These are phyloP conservation scores for Teratosphaeria zuluensis DNA, from an alignment of 2,329 filamentous ascomycete species.

Conservation along the genomic window DNA sequence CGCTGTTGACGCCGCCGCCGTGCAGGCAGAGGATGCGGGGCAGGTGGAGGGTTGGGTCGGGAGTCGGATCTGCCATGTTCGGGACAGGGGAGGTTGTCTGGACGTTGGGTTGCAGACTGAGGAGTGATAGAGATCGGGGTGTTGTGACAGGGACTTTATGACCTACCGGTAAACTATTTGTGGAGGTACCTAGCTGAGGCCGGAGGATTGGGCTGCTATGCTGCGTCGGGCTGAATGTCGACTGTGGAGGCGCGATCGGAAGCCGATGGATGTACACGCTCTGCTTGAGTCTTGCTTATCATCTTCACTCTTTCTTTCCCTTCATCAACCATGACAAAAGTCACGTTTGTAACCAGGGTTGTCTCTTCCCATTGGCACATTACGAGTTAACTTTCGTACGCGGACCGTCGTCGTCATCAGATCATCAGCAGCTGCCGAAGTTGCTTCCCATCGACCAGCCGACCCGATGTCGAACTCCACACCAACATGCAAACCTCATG, in stretches of 20 bases:
- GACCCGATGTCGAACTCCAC: neutral
- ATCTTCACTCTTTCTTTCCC: neutral
- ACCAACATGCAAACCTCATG: neutral
- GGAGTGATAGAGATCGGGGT: neutral
- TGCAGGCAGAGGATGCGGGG: constrained; percentile 74
- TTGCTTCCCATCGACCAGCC: neutral
- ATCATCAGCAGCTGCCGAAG: neutral
- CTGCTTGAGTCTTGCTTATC: neutral
- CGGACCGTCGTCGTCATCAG: neutral
- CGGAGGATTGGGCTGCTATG: neutral
- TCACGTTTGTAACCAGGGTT: neutral
- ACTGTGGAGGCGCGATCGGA: neutral
- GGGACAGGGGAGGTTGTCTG: neutral
- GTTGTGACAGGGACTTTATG: neutral
- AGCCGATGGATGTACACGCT: too few relatives aligned
- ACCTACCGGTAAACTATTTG: neutral
- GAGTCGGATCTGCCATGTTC: constrained; percentile 1
- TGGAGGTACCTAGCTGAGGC: neutral
- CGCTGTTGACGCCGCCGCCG: constrained; percentile 64
- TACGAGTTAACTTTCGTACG: neutral
- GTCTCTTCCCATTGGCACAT: neutral
- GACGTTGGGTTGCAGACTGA: neutral
- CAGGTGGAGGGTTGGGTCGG: constrained; percentile 9
- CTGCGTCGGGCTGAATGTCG: neutral
- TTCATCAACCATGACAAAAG: neutral